phyloP scores from a whole-genome alignment of 2,329 filamentous ascomycete species.

The Colletotrichum navitas region DNA sequence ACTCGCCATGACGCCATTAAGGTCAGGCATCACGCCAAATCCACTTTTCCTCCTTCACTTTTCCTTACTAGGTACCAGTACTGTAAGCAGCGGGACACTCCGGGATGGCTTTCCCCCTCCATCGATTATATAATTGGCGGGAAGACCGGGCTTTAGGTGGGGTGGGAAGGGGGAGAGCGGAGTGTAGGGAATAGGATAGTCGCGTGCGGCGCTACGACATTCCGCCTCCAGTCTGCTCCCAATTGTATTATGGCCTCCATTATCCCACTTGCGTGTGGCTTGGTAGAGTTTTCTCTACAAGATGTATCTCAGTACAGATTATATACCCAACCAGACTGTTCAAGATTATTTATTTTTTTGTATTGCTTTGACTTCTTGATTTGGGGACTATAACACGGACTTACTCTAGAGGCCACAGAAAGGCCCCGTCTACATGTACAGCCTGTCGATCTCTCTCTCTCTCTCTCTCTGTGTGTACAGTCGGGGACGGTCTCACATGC shows the following conservation, averaged over 20 bases:
- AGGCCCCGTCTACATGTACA: background rate
- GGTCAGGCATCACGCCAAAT: constrained; percentile 26
- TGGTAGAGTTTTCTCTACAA: constrained; percentile 1
- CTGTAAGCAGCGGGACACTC: background rate
- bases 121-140: constrained; percentile 22
- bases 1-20: constrained; percentile 26
- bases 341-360: background rate
- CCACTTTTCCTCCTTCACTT: constrained; percentile 30
- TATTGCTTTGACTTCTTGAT: background rate
- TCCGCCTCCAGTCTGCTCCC: background rate
- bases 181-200: constrained; percentile 2
- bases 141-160: background rate
- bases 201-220: constrained; percentile 17
- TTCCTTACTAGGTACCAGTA: background rate
- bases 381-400: background rate
- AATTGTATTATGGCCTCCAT: background rate
- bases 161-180: background rate
- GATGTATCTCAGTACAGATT: constrained; percentile 9
- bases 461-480: background rate
- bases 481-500: background rate
- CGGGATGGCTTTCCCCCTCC: background rate
- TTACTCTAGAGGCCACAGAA: background rate
- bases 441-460: background rate
- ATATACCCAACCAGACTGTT: constrained; percentile 32
- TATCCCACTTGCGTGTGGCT: background rate